These are phyloP conservation scores for Penicillium ucsense DNA, from an alignment of 495 filamentous ascomycete species.

Conservation along the genomic window DNA sequence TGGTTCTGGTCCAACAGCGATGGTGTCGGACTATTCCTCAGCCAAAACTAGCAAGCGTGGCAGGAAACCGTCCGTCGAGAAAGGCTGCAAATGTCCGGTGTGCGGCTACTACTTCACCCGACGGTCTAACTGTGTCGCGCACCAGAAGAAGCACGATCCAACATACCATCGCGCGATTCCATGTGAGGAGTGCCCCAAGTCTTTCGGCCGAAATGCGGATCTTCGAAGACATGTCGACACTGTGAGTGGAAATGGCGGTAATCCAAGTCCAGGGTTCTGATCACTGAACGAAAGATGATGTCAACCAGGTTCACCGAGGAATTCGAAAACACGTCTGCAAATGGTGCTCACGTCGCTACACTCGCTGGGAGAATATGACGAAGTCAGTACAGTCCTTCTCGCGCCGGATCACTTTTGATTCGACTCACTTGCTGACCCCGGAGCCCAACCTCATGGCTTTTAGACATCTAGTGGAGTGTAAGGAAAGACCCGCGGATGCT, in stretches of 20 bases:
- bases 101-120: conserved; percentile 79
- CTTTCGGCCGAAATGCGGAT: conserved; percentile 64
- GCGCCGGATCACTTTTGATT: too few relatives aligned
- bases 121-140: conserved; percentile 83
- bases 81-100: conserved; percentile 52
- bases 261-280: background rate
- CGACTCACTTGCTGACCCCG: too few relatives aligned
- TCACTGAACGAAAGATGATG: too few relatives aligned
- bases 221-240: conserved; percentile 73
- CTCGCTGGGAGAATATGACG: conserved; percentile 3
- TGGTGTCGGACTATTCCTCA: background rate
- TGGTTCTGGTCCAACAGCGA: background rate
- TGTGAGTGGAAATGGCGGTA: conserved; percentile 35
- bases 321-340: conserved; percentile 8
- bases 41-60: background rate
- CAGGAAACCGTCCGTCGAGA: background rate
- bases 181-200: conserved; percentile 49
- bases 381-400: conserved; percentile 3
- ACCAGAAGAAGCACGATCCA: conserved; percentile 85
- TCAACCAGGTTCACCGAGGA: conserved; percentile 5
- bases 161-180: conserved; percentile 56
- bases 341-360: conserved; percentile 5
- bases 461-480: conserved; percentile 6
- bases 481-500: background rate
- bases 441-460: background rate